Conservation (phyloP, 495 filamentous ascomycete genomes). For the Daldinia loculata region DNA sequence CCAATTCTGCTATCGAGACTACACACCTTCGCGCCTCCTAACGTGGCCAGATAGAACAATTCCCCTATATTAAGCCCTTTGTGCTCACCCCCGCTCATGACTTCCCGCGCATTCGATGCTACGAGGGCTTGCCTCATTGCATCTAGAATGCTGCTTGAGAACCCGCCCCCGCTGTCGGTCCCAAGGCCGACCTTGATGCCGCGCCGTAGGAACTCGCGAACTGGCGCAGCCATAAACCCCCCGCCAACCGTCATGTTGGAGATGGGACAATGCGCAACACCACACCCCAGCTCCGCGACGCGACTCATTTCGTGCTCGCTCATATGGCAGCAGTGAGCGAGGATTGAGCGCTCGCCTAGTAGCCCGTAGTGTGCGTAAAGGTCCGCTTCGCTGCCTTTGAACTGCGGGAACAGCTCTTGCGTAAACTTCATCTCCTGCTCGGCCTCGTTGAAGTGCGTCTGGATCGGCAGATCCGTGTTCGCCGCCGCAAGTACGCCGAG, state of each 20-base stretch:
- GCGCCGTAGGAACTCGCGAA: conserved; percentile 63
- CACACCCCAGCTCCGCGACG: conserved; percentile 59
- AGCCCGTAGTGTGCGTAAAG: conserved; percentile 64
- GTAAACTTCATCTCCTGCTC: conserved; percentile 64
- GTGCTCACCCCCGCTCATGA: conserved; percentile 57
- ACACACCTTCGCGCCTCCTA: conserved; percentile 69
- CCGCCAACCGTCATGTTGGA: conserved; percentile 70
- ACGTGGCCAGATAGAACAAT: conserved; percentile 68
- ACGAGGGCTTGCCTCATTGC: conserved; percentile 68
- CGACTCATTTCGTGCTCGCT: conserved; percentile 61
- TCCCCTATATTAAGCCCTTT: conserved; percentile 60
- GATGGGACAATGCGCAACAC: conserved; percentile 70
- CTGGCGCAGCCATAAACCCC: conserved; percentile 67
- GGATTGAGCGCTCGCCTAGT: conserved; percentile 63
- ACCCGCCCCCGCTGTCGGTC: conserved; percentile 74
- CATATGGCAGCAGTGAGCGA: conserved; percentile 71
- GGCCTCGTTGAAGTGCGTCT: conserved; percentile 73
- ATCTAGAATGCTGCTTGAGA: conserved; percentile 65
- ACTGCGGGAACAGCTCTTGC: conserved; percentile 60
- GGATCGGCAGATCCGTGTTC: conserved; percentile 64
- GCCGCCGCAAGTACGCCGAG: conserved; percentile 61
- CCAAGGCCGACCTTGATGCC: conserved; percentile 73
- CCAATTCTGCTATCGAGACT: conserved; percentile 64
- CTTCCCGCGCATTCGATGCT: conserved; percentile 65
- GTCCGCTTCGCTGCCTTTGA: conserved; percentile 59